Percentiles rank a stretch among this genome's conserved stretches.
These are phyloP conservation scores for Phialophora expanda DNA, from an alignment of 2,329 filamentous ascomycete genomes.

Conservation along the genomic window DNA sequence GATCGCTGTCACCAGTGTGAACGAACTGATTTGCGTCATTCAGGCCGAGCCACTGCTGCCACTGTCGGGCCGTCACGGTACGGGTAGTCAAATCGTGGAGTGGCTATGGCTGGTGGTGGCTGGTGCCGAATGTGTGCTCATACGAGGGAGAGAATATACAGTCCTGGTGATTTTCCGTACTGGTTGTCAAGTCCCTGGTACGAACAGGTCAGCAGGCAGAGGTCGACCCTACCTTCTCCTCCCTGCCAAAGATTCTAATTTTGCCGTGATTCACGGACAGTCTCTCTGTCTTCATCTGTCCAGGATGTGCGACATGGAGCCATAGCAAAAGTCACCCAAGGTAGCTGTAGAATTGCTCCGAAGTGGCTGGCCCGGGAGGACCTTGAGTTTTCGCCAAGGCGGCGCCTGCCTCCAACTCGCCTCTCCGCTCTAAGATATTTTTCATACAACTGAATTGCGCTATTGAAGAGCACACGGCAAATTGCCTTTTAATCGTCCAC, in stretches of 20 bases:
- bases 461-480: slow-evolving; percentile 12
- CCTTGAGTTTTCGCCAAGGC: slow-evolving; percentile 16
- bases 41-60: background rate
- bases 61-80: background rate
- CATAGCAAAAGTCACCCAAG: background rate
- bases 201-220: background rate
- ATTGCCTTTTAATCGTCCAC: slow-evolving; percentile 18
- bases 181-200: too few relatives aligned
- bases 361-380: background rate
- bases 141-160: background rate
- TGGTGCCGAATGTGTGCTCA: background rate
- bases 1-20: background rate
- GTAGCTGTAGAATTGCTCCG: background rate
- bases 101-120: background rate
- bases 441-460: slow-evolving; percentile 14
- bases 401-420: slow-evolving; percentile 18
- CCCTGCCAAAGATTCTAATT: background rate
- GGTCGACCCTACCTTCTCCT: background rate
- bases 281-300: background rate
- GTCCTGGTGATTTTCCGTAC: too few relatives aligned
- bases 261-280: background rate
- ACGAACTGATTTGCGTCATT: background rate
- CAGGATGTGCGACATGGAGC: background rate
- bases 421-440: slow-evolving; percentile 20
- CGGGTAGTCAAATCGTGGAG: background rate